Percentiles rank a stretch among this genome's conserved stretches.
Conservation (phyloP, 768 basidiomycete genomes). For the Suillus weaverae region DNA sequence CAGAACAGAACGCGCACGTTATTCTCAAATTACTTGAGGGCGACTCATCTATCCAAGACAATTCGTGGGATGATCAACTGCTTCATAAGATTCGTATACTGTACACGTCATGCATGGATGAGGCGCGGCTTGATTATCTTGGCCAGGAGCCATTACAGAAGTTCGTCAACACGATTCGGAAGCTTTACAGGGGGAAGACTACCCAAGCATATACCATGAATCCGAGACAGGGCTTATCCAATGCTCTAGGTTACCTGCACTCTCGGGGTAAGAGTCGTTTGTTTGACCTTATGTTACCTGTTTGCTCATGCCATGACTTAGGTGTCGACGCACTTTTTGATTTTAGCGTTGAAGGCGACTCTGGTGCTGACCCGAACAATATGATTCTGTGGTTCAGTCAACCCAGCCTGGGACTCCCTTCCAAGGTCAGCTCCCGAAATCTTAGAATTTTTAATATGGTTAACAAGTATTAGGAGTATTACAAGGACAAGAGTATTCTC, state of each 20-base stretch:
- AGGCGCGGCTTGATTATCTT: conserved; percentile 69
- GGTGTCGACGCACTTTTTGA: conserved; percentile 77
- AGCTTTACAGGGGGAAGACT: conserved; percentile 56
- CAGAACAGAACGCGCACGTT: conserved; percentile 75
- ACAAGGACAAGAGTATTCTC: conserved; percentile 70
- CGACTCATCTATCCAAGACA: conserved; percentile 35
- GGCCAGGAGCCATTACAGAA: conserved; percentile 71
- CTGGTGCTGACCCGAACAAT: conserved; percentile 78
- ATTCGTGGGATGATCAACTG: conserved; percentile 52
- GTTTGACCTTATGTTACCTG: neutral
- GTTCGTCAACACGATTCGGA: conserved; percentile 61
- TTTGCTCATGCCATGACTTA: conserved; percentile 29
- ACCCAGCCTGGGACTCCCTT: conserved; percentile 76
- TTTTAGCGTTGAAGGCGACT: conserved; percentile 88
- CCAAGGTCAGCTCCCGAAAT: conserved; percentile 56
- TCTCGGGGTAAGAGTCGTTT: conserved; percentile 61
- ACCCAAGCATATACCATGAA: conserved; percentile 37
- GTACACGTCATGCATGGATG: conserved; percentile 82
- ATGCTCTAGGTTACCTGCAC: conserved; percentile 82
- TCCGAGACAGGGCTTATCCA: conserved; percentile 64
- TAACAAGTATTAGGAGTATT: conserved; percentile 69
- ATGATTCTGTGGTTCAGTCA: conserved; percentile 89
- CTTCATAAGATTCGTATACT: conserved; percentile 67
- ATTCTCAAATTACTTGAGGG: conserved; percentile 71
- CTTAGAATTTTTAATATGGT: conserved; percentile 2